phyloP scores from a whole-genome alignment of 2,329 filamentous ascomycete species.

The Cladosporium sp. region DNA sequence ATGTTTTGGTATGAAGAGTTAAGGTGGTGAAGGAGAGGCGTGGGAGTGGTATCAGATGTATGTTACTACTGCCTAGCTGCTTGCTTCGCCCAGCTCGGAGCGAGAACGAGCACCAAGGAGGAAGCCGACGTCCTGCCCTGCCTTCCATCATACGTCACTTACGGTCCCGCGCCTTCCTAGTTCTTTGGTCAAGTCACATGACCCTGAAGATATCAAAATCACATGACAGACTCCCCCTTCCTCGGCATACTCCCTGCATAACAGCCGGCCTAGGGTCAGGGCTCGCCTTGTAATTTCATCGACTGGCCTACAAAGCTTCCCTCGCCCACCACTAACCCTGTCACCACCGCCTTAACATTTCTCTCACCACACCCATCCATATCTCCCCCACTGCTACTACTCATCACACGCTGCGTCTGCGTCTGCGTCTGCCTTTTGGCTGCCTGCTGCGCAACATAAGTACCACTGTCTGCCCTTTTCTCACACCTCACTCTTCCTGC shows the following conservation, averaged over 20 bases:
- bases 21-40: no score
- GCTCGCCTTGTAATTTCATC: neutral
- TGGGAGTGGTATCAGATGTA: no score
- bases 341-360: no score
- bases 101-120: no score
- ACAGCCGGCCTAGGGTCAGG: no score
- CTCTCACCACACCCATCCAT: neutral
- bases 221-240: no score
- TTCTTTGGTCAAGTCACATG: no score
- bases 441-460: constrained; percentile 13
- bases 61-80: neutral
- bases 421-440: neutral
- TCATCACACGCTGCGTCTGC: neutral
- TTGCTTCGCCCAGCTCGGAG: no score
- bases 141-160: neutral
- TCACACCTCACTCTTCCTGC: neutral
- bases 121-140: neutral
- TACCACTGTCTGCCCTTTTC: constrained; percentile 5
- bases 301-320: neutral
- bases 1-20: neutral
- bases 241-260: neutral
- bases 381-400: neutral
- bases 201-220: no score
- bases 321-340: neutral
- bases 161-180: constrained; percentile 6